Evolutionary conservation across 2,329 filamentous ascomycete genomes (phyloP).

Genomic region (Thelonectria discophora): DNA sequence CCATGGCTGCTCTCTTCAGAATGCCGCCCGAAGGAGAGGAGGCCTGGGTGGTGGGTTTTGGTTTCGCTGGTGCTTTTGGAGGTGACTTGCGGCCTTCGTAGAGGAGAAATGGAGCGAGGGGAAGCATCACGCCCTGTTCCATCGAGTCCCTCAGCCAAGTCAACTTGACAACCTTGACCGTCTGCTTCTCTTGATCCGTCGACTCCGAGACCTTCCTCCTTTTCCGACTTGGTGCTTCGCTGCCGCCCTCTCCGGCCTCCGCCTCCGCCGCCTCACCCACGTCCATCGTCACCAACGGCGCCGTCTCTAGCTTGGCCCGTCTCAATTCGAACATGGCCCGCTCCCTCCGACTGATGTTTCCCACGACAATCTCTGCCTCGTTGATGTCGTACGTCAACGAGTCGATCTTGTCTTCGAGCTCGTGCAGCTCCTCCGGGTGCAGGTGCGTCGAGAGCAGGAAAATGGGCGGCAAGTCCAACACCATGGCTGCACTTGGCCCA

Average conservation of each 20-base stretch:
- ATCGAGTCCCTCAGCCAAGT: constrained; percentile 67
- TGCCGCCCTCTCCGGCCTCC: constrained; percentile 3
- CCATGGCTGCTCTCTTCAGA: constrained; percentile 20
- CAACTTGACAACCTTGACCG: constrained; percentile 65
- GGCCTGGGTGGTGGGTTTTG: too few relatives aligned
- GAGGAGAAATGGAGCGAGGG: constrained; percentile 60
- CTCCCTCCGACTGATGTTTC: constrained; percentile 73
- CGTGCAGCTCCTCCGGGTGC: constrained; percentile 66
- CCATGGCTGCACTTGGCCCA: constrained; percentile 31
- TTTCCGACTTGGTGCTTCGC: constrained; percentile 27
- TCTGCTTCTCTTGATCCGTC: constrained; percentile 24
- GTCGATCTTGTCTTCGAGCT: constrained; percentile 70
- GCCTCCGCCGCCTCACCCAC: background rate
- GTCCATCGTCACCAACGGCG: constrained; percentile 46
- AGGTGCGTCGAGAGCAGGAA: constrained; percentile 80
- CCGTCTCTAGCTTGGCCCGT: constrained; percentile 67
- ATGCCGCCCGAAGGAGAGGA: constrained; percentile 28
- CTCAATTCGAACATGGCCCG: constrained; percentile 83
- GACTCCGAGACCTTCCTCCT: constrained; percentile 28
- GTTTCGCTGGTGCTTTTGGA: constrained; percentile 4
- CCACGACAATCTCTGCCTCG: constrained; percentile 79
- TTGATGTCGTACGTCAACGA: constrained; percentile 74
- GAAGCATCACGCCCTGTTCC: constrained; percentile 54
- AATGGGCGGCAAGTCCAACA: constrained; percentile 64
- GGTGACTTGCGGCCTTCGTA: constrained; percentile 59